phyloP scores from a whole-genome alignment of 257 asterid genomes.

The Echites panduratus region DNA sequence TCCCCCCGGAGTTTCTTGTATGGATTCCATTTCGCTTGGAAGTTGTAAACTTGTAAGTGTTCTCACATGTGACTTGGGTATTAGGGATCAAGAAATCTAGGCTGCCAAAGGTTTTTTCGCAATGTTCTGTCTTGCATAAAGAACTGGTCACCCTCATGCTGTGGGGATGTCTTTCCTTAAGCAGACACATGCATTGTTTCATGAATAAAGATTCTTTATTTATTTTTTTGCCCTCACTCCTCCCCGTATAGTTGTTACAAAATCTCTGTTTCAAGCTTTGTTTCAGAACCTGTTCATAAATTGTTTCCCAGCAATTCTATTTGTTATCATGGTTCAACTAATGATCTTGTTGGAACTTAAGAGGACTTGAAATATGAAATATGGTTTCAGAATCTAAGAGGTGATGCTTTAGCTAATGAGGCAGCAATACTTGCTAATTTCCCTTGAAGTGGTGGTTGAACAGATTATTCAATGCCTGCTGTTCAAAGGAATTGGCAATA shows the following conservation, averaged over 20 bases:
- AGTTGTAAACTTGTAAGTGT: neutral
- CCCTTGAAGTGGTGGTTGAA: neutral
- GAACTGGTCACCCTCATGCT: neutral
- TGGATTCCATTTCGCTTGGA: neutral
- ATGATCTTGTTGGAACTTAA: neutral
- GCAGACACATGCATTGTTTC: neutral
- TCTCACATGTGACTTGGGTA: neutral
- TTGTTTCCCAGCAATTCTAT: neutral
- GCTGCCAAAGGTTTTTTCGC: neutral
- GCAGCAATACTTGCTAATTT: neutral
- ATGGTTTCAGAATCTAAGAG: neutral
- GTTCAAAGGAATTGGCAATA: neutral
- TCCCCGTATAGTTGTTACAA: neutral
- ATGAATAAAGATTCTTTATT: neutral
- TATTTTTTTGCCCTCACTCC: neutral
- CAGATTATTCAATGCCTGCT: too few relatives aligned
- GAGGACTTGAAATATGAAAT: neutral
- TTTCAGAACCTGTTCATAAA: neutral
- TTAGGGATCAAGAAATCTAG: neutral
- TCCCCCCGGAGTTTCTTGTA: neutral
- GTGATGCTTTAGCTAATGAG: neutral
- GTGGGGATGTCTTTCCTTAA: neutral
- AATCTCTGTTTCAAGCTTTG: neutral
- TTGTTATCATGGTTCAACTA: neutral
- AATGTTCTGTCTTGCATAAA: neutral